A percentile compares a stretch with the other conserved stretches of the same genome.
These are phyloP conservation scores for Candolleomyces efflorescens DNA, from an alignment of 768 basidiomycete species.

Conservation along the genomic window DNA sequence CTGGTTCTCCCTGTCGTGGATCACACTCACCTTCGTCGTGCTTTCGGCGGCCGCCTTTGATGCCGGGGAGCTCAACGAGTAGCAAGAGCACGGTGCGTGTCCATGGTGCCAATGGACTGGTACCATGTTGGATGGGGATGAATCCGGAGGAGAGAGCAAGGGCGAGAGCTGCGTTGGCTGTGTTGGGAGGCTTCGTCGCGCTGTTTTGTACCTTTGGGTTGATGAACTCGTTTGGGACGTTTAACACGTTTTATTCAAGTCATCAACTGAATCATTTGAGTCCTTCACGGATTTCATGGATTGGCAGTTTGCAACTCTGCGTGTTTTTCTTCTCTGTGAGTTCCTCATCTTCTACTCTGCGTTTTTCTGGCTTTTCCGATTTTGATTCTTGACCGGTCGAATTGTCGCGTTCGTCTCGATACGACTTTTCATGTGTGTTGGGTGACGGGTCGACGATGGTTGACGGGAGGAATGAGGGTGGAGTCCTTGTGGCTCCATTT, in stretches of 20 bases:
- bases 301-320: conserved; percentile 67
- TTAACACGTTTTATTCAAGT: conserved; percentile 60
- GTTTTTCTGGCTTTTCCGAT: background rate
- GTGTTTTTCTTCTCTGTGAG: conserved; percentile 66
- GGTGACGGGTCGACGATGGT: too few relatives aligned
- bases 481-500: too few relatives aligned
- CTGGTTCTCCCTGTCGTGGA: too few relatives aligned
- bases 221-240: conserved; percentile 70
- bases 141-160: background rate
- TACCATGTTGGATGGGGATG: background rate
- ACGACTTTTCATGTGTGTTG: too few relatives aligned
- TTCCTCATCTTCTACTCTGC: background rate
- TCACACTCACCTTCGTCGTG: too few relatives aligned
- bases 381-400: background rate
- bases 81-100: background rate
- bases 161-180: conserved; percentile 34
- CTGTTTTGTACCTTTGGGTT: conserved; percentile 70
- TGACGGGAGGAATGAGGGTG: too few relatives aligned
- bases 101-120: background rate
- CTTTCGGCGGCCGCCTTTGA: too few relatives aligned
- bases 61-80: too few relatives aligned
- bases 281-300: conserved; percentile 63
- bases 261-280: conserved; percentile 52
- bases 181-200: conserved; percentile 61
- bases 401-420: too few relatives aligned